Conservation (phyloP, 2,329 filamentous ascomycete species). For the Coleophoma cylindrospora region DNA sequence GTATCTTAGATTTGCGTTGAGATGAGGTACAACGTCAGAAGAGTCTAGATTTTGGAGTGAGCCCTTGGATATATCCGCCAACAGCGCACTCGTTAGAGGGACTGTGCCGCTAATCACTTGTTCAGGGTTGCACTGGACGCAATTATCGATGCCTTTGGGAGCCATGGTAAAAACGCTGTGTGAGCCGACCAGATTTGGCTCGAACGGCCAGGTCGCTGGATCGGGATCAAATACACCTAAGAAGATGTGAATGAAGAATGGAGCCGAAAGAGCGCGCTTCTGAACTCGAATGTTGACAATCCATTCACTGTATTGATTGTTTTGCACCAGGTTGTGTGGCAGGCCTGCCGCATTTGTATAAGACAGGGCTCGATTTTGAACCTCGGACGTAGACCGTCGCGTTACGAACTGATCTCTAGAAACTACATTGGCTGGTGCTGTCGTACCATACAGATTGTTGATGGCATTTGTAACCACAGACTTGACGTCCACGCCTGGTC, state of each 20-base stretch:
- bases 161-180: conserved; percentile 31
- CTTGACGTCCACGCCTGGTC: conserved; percentile 50
- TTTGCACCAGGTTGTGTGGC: background rate
- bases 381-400: background rate
- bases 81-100: conserved; percentile 36
- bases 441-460: conserved; percentile 40
- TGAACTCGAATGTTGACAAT: conserved; percentile 59
- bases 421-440: background rate
- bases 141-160: background rate
- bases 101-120: conserved; percentile 33
- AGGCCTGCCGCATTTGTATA: background rate
- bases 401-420: background rate
- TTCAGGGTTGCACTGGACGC: conserved; percentile 13
- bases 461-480: conserved; percentile 59
- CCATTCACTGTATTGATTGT: conserved; percentile 54
- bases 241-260: conserved; percentile 66
- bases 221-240: conserved; percentile 38
- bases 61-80: conserved; percentile 20
- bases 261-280: conserved; percentile 53
- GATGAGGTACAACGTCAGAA: conserved; percentile 17
- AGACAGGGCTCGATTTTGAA: background rate
- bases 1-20: conserved; percentile 20
- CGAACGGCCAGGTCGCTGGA: conserved; percentile 19
- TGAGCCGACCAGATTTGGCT: conserved; percentile 22
- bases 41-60: conserved; percentile 25